These are phyloP conservation scores for Aspergillus hortae DNA, from an alignment of 2,329 filamentous ascomycete species.

Conservation along the genomic window DNA sequence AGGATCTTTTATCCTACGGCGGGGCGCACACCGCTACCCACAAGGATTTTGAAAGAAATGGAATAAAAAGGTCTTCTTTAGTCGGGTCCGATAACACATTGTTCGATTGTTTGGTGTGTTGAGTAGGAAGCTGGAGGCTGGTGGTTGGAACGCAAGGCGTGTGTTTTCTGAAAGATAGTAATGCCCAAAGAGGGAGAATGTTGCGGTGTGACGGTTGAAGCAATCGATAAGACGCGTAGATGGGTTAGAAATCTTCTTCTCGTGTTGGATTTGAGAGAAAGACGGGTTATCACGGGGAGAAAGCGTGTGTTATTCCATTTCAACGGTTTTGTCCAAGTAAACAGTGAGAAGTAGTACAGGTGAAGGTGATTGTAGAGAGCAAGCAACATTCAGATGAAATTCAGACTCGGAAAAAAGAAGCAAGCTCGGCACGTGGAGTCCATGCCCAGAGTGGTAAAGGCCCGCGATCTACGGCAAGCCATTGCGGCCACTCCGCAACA, in stretches of 20 bases:
- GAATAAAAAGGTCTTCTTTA: conserved; percentile 5
- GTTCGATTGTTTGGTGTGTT: conserved; percentile 1
- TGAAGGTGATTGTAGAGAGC: not conserved
- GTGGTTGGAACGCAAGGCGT: not conserved
- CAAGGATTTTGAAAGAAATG: conserved; percentile 15
- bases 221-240: not conserved
- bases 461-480: not conserved
- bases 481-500: not conserved
- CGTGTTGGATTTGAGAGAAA: not conserved
- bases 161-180: too few species aligned
- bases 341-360: not conserved
- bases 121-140: not conserved
- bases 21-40: conserved; percentile 18
- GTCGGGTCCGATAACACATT: conserved; percentile 14
- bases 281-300: not conserved
- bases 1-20: not conserved
- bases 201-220: not conserved
- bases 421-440: not conserved
- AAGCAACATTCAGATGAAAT: too few species aligned
- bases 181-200: not conserved
- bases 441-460: not conserved
- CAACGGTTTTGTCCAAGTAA: not conserved
- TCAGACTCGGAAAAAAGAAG: not conserved
- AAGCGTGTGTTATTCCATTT: conserved; percentile 21
- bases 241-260: not conserved